A percentile compares a stretch with the other conserved stretches of the same genome.
phyloP scores from a whole-genome alignment of 202 grass and related monocot genomes.

The Carex arenaria region DNA sequence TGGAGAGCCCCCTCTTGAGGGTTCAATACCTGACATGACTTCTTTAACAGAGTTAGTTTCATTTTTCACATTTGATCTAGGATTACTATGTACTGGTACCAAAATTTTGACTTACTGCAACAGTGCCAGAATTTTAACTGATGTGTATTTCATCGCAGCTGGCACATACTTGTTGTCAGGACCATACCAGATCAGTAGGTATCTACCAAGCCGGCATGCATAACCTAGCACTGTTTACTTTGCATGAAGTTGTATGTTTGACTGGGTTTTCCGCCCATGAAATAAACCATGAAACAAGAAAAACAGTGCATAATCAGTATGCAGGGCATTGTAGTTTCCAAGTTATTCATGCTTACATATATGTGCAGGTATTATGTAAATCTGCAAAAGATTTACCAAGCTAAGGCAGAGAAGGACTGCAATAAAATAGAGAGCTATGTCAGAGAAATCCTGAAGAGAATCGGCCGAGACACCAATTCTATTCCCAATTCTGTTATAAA shows the following conservation, averaged over 20 bases:
- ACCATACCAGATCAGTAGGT: too few species aligned
- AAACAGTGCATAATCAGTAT: conserved; percentile 12
- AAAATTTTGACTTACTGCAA: neutral
- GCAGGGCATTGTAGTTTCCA: neutral
- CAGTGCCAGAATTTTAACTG: neutral
- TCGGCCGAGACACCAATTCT: conserved; percentile 64
- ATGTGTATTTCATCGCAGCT: neutral
- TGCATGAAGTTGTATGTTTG: neutral
- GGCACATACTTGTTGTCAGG: neutral
- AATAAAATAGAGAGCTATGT: conserved; percentile 50
- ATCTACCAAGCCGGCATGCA: too few species aligned
- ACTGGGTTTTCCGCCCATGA: neutral
- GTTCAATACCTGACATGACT: conserved; percentile 97
- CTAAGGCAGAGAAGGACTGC: conserved; percentile 78
- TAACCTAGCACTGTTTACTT: too few species aligned
- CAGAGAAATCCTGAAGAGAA: conserved; percentile 63
- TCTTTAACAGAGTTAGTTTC: conserved; percentile 78
- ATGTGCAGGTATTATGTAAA: conserved; percentile 71
- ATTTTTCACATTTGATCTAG: neutral
- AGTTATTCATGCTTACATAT: conserved; percentile 1
- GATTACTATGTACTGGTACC: neutral
- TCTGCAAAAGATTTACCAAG: conserved; percentile 94
- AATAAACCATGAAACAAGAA: neutral
- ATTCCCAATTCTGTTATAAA: conserved; percentile 79
- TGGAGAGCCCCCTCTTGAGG: conserved; percentile 86